Evolutionary conservation across 2,329 filamentous ascomycete genomes (phyloP), one percentile per base, ranked within the genome.

Genomic region (Hyphodiscus sp.): DNA sequence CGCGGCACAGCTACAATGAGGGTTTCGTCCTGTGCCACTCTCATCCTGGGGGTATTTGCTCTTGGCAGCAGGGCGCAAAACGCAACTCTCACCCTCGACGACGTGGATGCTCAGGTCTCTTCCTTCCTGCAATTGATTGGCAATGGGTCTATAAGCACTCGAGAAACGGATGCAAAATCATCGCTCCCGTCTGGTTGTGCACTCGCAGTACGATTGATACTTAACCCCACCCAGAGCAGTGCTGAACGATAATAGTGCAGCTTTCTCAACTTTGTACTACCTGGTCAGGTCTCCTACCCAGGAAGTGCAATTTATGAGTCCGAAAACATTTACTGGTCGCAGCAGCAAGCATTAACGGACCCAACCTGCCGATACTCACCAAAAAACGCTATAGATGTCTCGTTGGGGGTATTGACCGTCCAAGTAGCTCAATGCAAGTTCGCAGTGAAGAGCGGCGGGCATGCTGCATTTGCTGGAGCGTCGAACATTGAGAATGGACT

Each of bases 401-500:
- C 63, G 1, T 45, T 46, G 1, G 56, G 57, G 5, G 41, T 63
- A 1, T 41, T 54, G 20, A 44, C 54, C 1, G 20, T 61, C 4
- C 43, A 46, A 20, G 38, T 57, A 11, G 44, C 45, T 38, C 45
- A 54, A 16, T 64, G 62, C 38, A 41, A 56, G 38, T 66, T 63
- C 23, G 58, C 62, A 0, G 58, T 65, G 7, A 61, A 61, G 45
- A 60, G 57, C 26, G 62, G 62, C 18, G 62, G 63, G 0, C 63
- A 65, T 56, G 59, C 56, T 1, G 46, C 51, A 10, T 62, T 60
- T 43, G 70, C 76, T 18, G 75, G 75, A 56, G 76, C 74, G 41
- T 73, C 79, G 1, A 82, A 74, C 58, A 74, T 77, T 46, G 65
- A 73, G 15, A 73, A 68, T 1, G 77, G 77, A 0, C 68, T 78